A percentile compares a stretch with the other conserved stretches of the same genome.
phyloP scores from a whole-genome alignment of 306 rosid species.

The Ammopiptanthus mongolicus region DNA sequence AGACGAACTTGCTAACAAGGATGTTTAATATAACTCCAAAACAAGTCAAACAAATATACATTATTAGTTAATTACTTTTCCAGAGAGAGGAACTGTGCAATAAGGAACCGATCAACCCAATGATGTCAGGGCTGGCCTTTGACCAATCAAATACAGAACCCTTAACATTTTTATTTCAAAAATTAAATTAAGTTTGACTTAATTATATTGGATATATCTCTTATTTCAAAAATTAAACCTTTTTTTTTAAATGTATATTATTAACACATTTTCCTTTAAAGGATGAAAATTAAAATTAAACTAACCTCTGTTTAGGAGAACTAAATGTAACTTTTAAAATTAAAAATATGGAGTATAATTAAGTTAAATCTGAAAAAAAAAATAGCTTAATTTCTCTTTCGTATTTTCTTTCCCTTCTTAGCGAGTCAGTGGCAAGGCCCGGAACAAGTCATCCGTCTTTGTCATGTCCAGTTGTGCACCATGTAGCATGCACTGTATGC shows the following conservation, averaged over 20 bases:
- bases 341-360: no score
- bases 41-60: conserved; percentile 21
- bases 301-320: no score
- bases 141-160: neutral
- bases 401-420: neutral
- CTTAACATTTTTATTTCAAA: neutral
- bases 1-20: neutral
- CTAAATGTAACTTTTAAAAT: no score
- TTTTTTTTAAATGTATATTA: no score
- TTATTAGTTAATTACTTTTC: neutral
- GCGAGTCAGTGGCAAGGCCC: neutral
- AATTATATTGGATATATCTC: no score
- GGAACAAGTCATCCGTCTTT: neutral
- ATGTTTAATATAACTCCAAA: conserved; percentile 12
- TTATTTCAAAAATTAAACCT: neutral
- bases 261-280: no score
- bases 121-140: neutral
- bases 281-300: no score
- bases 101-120: conserved; percentile 20
- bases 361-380: neutral
- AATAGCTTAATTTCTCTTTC: neutral
- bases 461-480: neutral
- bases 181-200: no score
- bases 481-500: neutral
- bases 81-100: neutral